Percentiles rank a stretch among this genome's conserved stretches.
These are phyloP conservation scores for Dacryopinax primogenitus DNA, from an alignment of 768 basidiomycete species.

Conservation along the genomic window DNA sequence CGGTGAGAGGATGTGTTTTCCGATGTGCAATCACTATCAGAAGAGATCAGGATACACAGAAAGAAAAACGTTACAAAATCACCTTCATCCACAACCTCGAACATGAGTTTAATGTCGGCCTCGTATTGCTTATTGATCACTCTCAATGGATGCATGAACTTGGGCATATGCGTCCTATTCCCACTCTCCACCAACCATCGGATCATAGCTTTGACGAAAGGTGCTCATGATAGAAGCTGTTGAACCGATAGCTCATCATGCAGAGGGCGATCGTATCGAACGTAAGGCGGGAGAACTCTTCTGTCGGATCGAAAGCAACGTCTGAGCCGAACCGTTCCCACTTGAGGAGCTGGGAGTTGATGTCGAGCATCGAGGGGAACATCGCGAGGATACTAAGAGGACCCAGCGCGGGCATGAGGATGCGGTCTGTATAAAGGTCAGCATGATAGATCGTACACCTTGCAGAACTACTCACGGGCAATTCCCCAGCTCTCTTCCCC, in stretches of 20 bases:
- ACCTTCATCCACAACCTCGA: constrained; percentile 32
- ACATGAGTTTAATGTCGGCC: constrained; percentile 34
- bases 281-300: constrained; percentile 38
- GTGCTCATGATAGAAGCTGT: constrained; percentile 18
- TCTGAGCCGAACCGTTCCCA: constrained; percentile 38
- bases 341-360: constrained; percentile 34
- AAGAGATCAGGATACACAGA: not conserved
- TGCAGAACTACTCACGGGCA: constrained; percentile 27
- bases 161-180: constrained; percentile 28
- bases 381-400: constrained; percentile 34
- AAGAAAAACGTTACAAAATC: constrained; percentile 12
- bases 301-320: constrained; percentile 32
- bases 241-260: constrained; percentile 32
- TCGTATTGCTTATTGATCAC: constrained; percentile 31
- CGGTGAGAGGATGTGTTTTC: constrained; percentile 28
- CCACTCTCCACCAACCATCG: constrained; percentile 35
- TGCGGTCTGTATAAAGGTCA: constrained; percentile 23
- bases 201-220: constrained; percentile 19
- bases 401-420: constrained; percentile 35
- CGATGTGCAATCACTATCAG: constrained; percentile 31
- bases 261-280: constrained; percentile 39
- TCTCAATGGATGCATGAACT: constrained; percentile 29
- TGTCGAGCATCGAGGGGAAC: constrained; percentile 39
- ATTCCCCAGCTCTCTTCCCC: constrained; percentile 39
- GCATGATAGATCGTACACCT: too few species aligned